Conservation (phyloP, 2,329 filamentous ascomycete species). For the Neurospora crassa region DNA sequence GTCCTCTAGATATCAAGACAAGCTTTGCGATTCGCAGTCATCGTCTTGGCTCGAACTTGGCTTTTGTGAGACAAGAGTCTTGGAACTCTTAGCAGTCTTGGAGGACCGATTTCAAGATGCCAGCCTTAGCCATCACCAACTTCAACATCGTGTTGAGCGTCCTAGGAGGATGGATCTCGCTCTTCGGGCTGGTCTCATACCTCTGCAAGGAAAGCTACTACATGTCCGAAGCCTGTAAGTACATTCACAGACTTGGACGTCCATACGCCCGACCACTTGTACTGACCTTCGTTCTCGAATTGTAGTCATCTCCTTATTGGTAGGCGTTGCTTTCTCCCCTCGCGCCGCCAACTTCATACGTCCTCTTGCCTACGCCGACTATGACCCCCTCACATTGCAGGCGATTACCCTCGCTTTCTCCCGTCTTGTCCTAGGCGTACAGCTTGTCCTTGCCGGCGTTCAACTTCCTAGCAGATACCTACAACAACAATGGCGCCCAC, state of each 20-base stretch:
- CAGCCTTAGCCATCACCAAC: slow-evolving; percentile 41
- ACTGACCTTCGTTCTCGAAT: neutral
- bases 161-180: slow-evolving; percentile 75
- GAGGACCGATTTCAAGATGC: slow-evolving; percentile 26
- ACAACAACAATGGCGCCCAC: slow-evolving; percentile 64
- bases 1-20: neutral
- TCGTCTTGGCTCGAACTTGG: slow-evolving; percentile 9
- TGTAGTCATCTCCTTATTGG: slow-evolving; percentile 72
- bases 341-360: slow-evolving; percentile 66
- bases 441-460: slow-evolving; percentile 79
- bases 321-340: slow-evolving; percentile 70
- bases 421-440: slow-evolving; percentile 78
- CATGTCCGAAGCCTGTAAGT: slow-evolving; percentile 78
- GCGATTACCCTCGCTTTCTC: slow-evolving; percentile 75
- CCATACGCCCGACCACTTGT: neutral
- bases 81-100: neutral
- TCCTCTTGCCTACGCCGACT: slow-evolving; percentile 63
- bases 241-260: neutral
- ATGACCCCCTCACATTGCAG: slow-evolving; percentile 49
- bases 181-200: slow-evolving; percentile 88
- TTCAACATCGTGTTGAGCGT: slow-evolving; percentile 80
- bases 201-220: slow-evolving; percentile 85
- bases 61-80: neutral
- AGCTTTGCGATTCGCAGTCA: neutral
- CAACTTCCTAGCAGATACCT: slow-evolving; percentile 81